Base-by-base conservation (phyloP, 441 rosid species). In the Erodium moschatum region DNA sequence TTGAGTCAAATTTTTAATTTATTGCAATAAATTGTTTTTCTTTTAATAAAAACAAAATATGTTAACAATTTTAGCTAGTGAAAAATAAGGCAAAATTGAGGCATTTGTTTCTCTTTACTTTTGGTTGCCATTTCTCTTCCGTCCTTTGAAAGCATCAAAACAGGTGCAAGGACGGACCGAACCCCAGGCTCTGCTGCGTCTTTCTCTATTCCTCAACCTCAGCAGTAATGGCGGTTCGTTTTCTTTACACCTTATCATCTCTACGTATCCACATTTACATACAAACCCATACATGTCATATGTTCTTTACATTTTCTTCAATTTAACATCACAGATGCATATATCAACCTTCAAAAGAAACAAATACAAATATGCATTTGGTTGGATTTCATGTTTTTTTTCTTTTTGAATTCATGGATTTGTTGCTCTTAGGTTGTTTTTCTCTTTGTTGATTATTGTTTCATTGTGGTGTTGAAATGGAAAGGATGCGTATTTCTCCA, bases 211-310 rank as follows among this genome's bases (percentile, higher is more conserved):
- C 15, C 61, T 54, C 62, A 18, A 56, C 24, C 62, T 56, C 62
- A 6, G 24, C 62, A 56, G 62, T 56, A 7, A 56, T 56, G 62
- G 21, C 62, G 62, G 62, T 56, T 19, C 27, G 62, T 56, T 56
- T 13, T 56, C 24, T 19, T 56, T 16, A 6, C 62, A 8, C 42
- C 42, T 6, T 33, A 33, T 33, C 38, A 1, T 33, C 38, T 33
- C 5, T 33, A 33, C 3, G 5, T 33, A 4, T 33, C 38, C 38
- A 33, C 6, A 33, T 33, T 33, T 33, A 33, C 38, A 38, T 38
- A 38, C 42, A 38, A 38, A 38, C 6, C 9, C 42, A 38, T 38
- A 38, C 42, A 38, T 38, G 42, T 38, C 6, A 24, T 7, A 0
- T 38, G 0, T 38, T 10, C 5, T 38, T 6, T 5, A 16, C 62